phyloP scores from a whole-genome alignment of 495 filamentous ascomycete genomes.

The Penicillium herquei region DNA sequence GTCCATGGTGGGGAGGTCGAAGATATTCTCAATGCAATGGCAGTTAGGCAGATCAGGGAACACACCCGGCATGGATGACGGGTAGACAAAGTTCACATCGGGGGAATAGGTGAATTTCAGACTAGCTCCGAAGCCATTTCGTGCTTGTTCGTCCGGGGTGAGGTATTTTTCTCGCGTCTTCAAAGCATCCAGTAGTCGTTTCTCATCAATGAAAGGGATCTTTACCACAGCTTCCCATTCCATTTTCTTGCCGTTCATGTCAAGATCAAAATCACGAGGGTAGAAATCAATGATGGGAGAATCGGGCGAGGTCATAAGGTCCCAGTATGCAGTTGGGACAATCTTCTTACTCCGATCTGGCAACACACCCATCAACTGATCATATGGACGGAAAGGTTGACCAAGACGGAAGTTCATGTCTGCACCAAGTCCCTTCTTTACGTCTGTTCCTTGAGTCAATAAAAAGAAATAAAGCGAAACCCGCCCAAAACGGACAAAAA shows the following conservation, averaged over 20 bases:
- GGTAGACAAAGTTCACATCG: conserved; percentile 74
- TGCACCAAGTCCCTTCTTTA: conserved; percentile 79
- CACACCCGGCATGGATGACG: conserved; percentile 81
- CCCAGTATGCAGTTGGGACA: conserved; percentile 82
- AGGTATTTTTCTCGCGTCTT: conserved; percentile 75
- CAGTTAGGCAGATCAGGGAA: conserved; percentile 89
- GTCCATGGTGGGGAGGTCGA: conserved; percentile 89
- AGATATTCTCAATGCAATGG: conserved; percentile 91
- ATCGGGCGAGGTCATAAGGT: conserved; percentile 83
- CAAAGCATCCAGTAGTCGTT: conserved; percentile 80
- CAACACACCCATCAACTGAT: conserved; percentile 97
- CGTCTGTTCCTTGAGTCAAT: conserved; percentile 53
- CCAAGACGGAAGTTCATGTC: conserved; percentile 90
- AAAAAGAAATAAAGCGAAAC: neutral
- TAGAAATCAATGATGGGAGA: conserved; percentile 99
- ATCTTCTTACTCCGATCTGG: conserved; percentile 97
- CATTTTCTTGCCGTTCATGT: conserved; percentile 99
- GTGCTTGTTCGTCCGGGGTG: conserved; percentile 67
- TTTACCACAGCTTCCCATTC: conserved; percentile 99
- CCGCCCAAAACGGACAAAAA: neutral
- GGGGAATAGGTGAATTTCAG: conserved; percentile 88
- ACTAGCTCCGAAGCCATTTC: conserved; percentile 89
- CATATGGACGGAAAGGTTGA: conserved; percentile 89
- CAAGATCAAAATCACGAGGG: conserved; percentile 92
- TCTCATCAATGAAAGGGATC: conserved; percentile 97